Base-by-base conservation (phyloP, 2,329 filamentous ascomycete genomes). In the Fusarium setosum region DNA sequence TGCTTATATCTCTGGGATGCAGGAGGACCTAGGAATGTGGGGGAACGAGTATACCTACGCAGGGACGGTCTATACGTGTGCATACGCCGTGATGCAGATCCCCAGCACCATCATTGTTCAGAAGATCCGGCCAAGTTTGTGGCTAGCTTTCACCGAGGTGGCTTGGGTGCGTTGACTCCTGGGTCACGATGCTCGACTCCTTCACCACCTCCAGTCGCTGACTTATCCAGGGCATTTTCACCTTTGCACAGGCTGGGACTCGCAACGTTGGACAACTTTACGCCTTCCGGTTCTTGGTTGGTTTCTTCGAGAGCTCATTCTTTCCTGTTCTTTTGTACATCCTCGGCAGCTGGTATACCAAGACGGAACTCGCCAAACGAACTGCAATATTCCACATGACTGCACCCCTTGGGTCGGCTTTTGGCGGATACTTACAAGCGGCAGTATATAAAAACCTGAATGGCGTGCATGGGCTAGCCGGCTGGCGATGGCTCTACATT, bases 351-450 rank as follows among this genome's bases (percentile, higher is more conserved):
- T 60, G 56, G 60, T 63, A 63, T 17, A 60, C 45, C 3, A 59
- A 52, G 20, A 50, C 50, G 5, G 60, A 63, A 18, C 51, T 63
- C 2, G 61, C 52, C 3, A 64, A 64, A 9, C 49, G 61, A 5
- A 52, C 51, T 6, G 52, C 48, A 1, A 42, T 64, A 2, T 64
- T 56, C 15, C 52, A 56, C 5, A 76, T 83, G 52, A 72, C 81
- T 23, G 56, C 49, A 3, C 45, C 51, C 4, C 29, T 62, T 4
- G 56, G 55, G 2, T 42, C 56, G 10, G 20, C 20, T 11, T 38
- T 38, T 17, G 17, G 17, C 3, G 35, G 35, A 3, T 38, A 38
- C 11, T 17, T 38, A 5, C 35, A 38, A 12, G 35, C 35, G 0
- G 35, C 35, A 3, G 17, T 38, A 11, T 38, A 38, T 20, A 38